phyloP scores from a whole-genome alignment of 2,329 filamentous ascomycete species.

The Helotiales sp. region DNA sequence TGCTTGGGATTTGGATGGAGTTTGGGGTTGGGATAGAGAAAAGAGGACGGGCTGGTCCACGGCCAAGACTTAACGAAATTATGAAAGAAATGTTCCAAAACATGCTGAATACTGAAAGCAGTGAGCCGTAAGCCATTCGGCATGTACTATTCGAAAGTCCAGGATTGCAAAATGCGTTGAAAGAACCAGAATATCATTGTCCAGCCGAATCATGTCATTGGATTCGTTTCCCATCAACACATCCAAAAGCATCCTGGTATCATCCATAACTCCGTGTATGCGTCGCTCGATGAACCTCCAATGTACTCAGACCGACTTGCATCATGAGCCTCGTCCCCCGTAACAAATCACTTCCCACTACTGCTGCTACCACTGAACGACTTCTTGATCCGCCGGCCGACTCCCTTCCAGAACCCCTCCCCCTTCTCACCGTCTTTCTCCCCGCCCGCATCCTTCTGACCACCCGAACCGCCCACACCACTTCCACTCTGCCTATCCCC shows the following conservation, averaged over 20 bases:
- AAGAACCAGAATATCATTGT: background rate
- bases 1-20: background rate
- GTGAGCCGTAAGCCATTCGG: no score
- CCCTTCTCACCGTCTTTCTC: background rate
- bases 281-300: background rate
- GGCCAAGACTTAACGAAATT: background rate
- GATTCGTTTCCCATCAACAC: background rate
- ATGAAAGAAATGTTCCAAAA: background rate
- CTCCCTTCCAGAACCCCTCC: background rate
- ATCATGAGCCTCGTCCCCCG: background rate
- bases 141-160: no score
- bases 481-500: no score
- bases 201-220: background rate
- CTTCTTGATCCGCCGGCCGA: background rate
- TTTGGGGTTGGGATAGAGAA: background rate
- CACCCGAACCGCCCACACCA: background rate
- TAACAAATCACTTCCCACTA: background rate
- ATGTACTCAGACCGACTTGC: background rate
- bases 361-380: background rate
- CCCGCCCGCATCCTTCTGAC: background rate
- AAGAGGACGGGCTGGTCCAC: constrained; percentile 5
- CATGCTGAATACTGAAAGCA: no score
- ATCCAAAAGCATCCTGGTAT: background rate
- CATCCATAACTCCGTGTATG: background rate
- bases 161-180: no score